phyloP scores from a whole-genome alignment of 768 basidiomycete species.

The Boletus insuetus region DNA sequence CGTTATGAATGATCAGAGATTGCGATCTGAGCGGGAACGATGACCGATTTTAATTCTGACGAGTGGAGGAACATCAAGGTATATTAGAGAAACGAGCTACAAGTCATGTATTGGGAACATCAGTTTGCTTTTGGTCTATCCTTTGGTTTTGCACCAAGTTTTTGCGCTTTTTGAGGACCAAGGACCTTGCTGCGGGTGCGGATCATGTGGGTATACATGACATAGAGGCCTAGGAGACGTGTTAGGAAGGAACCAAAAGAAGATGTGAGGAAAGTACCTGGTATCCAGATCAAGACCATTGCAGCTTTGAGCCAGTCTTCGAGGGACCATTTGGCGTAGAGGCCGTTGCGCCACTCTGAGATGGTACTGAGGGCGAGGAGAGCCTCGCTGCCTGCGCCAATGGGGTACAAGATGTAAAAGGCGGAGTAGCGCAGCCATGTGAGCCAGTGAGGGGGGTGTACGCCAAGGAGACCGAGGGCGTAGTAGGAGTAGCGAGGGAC shows the following conservation, averaged over 20 bases:
- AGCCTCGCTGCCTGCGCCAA: conserved; percentile 91
- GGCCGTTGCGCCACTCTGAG: conserved; percentile 44
- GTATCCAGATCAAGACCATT: conserved; percentile 85
- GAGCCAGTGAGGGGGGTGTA: conserved; percentile 52
- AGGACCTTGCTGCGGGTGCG: conserved; percentile 54
- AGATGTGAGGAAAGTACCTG: conserved; percentile 49
- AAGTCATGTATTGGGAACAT: background rate
- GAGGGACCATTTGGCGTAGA: conserved; percentile 46
- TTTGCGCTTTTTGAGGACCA: conserved; percentile 33
- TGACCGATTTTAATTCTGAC: conserved; percentile 2
- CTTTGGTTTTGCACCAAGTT: conserved; percentile 31
- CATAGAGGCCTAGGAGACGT: conserved; percentile 41
- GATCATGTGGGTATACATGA: conserved; percentile 61
- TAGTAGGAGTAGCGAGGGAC: conserved; percentile 92
- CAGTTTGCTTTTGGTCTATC: conserved; percentile 23
- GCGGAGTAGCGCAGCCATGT: conserved; percentile 85
- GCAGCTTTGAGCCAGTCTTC: conserved; percentile 56
- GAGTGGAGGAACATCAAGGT: background rate
- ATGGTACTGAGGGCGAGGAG: conserved; percentile 78
- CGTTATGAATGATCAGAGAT: conserved; percentile 7
- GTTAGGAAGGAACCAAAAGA: background rate
- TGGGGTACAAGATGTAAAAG: conserved; percentile 91
- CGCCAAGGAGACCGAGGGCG: conserved; percentile 59
- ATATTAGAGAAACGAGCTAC: conserved; percentile 21
- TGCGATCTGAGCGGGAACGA: conserved; percentile 3